Evolutionary conservation across 306 rosid genomes (phyloP), one percentile per base, ranked within the genome.

Genomic region (Medicago lupulina): DNA sequence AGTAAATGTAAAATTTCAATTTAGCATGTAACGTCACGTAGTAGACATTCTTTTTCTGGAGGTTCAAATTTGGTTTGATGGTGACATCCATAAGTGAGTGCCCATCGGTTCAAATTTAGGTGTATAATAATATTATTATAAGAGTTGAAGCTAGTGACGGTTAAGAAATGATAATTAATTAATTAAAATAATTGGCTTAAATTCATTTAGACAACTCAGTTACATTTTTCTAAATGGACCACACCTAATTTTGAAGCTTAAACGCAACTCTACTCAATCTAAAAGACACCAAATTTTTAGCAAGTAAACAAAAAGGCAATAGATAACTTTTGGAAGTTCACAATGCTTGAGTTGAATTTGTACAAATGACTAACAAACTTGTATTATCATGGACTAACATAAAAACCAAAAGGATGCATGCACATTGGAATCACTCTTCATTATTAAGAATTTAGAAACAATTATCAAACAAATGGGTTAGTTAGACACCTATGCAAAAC

Each of bases 381-480:
- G 18, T 65, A 77, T 40, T 15, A n/a, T 8, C 39, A 76, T 64
- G 40, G 19, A 78, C 73, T 38, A 63, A 36, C 25, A 31, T 36
- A 36, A 63, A 63, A 63, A 47, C 58, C 78, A 49, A 16, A 39
- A 36, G 11, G 12, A 41, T 53, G 38, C 18, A 68, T 14, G 64
- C 81, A 77, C 15, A 25, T 68, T 15, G 7, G 18, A 66, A 63
- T 60, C 38, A 60, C 73, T 83, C 74, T 71, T 77, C 85, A 81
- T 74, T 83, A 50, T 59, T 74, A 87, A 84, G 74, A 80, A 74
- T 63, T 76, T 41, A 72, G 77, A 77, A 84, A 80, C 65, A 86
- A 80, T 59, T 9, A 79, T 73, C 53, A 78, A 86, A 82, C 69
- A 83, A 84, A 70, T 80, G 90, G 91, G 90, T 82, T 55, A 63